These are phyloP conservation scores for Irpex lacteus DNA, from an alignment of 1,284 basidiomycete genomes.

Conservation along the genomic window DNA sequence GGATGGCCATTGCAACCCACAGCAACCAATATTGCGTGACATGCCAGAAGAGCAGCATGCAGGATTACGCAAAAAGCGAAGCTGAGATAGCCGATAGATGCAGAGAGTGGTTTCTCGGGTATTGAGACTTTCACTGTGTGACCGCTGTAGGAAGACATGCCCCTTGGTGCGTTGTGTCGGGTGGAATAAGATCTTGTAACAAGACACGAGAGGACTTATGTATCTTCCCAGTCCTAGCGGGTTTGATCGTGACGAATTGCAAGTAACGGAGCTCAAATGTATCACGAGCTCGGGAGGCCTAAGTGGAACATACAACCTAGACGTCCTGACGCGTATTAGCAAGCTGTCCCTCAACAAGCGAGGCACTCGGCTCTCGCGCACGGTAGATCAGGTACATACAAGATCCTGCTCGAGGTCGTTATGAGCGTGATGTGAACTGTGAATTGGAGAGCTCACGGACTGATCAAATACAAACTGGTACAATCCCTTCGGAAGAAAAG, in stretches of 20 bases:
- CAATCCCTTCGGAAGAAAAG: no score
- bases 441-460: no score
- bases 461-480: no score
- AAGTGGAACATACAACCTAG: neutral
- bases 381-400: no score
- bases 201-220: no score
- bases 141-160: neutral
- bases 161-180: neutral
- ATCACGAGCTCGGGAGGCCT: neutral
- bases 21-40: neutral
- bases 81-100: neutral
- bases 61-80: neutral
- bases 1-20: neutral
- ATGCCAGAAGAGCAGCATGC: neutral
- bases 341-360: no score
- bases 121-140: neutral
- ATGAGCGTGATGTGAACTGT: no score
- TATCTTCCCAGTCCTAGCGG: no score
- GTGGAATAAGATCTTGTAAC: neutral
- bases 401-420: no score
- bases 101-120: neutral
- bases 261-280: no score
- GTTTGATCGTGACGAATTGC: no score
- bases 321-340: neutral
- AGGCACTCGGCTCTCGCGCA: no score